Evolutionary conservation across 352 stramenopile genomes (phyloP).

Genomic region (Globisporangium cystogenes): DNA sequence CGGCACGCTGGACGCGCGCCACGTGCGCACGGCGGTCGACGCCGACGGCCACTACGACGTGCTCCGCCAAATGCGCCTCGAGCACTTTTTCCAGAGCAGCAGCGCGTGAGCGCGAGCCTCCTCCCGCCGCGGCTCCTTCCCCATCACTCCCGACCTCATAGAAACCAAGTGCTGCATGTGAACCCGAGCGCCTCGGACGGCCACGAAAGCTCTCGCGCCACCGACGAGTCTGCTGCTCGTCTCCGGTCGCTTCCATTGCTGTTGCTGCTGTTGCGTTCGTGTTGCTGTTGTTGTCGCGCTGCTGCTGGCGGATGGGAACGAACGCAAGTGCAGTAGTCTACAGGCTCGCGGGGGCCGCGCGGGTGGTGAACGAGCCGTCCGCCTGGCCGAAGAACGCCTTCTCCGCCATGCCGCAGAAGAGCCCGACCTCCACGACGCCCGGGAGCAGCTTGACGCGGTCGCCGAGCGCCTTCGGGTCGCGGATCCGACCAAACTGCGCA

Average conservation of each 20-base stretch:
- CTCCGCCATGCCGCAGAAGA: constrained; percentile 86
- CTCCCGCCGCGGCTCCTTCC: not conserved
- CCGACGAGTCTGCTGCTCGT: not conserved
- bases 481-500: constrained; percentile 63
- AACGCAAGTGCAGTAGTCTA: constrained; percentile 10
- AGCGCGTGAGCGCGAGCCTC: constrained; percentile 1
- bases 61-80: constrained; percentile 63
- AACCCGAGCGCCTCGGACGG: not conserved
- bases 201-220: too few species aligned
- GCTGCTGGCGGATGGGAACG: not conserved
- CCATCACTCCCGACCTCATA: not conserved
- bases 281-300: not conserved
- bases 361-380: constrained; percentile 76
- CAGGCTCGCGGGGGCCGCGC: constrained; percentile 24
- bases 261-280: constrained; percentile 3
- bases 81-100: constrained; percentile 53
- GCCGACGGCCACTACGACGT: constrained; percentile 71
- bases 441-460: constrained; percentile 75
- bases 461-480: constrained; percentile 56
- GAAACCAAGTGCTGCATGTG: not conserved
- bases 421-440: constrained; percentile 83
- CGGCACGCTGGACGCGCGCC: constrained; percentile 46
- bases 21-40: constrained; percentile 70
- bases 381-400: constrained; percentile 87
- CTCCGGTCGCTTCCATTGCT: not conserved